Percentiles rank a stretch among this genome's conserved stretches.
These are phyloP conservation scores for Coemansia sp. DNA, from an alignment of 192 early-diverging fungal genomes.

Conservation along the genomic window DNA sequence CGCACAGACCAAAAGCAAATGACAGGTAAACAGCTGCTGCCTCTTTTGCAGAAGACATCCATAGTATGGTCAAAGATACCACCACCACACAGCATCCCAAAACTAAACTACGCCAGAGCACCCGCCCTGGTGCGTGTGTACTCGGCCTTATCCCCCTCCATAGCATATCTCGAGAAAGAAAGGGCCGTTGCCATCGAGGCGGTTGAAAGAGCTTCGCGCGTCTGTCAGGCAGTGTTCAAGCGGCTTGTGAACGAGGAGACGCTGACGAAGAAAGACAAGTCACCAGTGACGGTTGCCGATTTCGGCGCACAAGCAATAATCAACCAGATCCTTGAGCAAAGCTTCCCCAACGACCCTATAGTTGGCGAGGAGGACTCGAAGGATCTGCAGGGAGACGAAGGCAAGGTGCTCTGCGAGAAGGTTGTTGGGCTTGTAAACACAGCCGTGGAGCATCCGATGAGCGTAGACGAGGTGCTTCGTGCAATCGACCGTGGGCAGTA, in stretches of 20 bases:
- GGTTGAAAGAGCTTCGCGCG: slow-evolving; percentile 82
- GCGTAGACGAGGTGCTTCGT: slow-evolving; percentile 71
- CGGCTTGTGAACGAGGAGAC: slow-evolving; percentile 77
- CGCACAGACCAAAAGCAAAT: neutral
- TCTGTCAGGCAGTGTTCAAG: slow-evolving; percentile 87
- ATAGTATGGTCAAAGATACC: neutral
- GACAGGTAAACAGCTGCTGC: slow-evolving; percentile 11
- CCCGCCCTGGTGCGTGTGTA: slow-evolving; percentile 3
- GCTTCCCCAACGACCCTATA: slow-evolving; percentile 87
- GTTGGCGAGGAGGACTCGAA: slow-evolving; percentile 95
- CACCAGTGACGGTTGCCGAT: slow-evolving; percentile 98
- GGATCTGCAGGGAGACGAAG: slow-evolving; percentile 75
- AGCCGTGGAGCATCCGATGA: slow-evolving; percentile 58
- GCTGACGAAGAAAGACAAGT: slow-evolving; percentile 90
- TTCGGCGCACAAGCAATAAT: slow-evolving; percentile 95
- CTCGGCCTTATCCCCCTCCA: slow-evolving; percentile 5
- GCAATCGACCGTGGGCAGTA: slow-evolving; percentile 92
- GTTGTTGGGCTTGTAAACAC: slow-evolving; percentile 82
- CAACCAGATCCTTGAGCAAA: slow-evolving; percentile 71
- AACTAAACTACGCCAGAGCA: neutral
- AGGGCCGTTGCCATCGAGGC: slow-evolving; percentile 84
- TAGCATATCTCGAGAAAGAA: slow-evolving; percentile 63
- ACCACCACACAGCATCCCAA: neutral
- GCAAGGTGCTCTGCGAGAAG: slow-evolving; percentile 66
- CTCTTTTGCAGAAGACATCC: neutral